Percentiles rank a stretch among this genome's conserved stretches.
Evolutionary conservation across 108 stramenopile genomes (phyloP).

Genomic region (Aureococcus anophagefferens): DNA sequence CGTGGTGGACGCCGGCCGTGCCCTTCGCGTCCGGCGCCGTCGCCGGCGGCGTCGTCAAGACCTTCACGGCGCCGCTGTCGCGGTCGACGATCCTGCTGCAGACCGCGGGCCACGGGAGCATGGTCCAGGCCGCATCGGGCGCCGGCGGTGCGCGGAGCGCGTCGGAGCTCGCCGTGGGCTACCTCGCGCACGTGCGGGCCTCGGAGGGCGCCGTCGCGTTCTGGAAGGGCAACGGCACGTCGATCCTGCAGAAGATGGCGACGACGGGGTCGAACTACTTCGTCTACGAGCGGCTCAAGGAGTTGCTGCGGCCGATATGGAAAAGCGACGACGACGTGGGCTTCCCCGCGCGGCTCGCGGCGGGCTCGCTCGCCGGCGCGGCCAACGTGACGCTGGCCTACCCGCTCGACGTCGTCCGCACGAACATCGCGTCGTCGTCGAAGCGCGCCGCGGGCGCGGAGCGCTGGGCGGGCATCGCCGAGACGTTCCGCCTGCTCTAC

Average conservation of each 20-base stretch:
- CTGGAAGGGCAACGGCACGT: not conserved
- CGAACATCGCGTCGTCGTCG: not conserved
- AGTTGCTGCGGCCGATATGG: not conserved
- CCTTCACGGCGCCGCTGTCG: not conserved
- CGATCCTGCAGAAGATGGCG: not conserved
- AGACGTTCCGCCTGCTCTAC: not conserved
- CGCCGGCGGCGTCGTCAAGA: not conserved
- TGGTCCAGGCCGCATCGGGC: too few relatives aligned
- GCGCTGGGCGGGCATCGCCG: not conserved
- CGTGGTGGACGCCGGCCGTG: not conserved
- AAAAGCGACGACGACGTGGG: not conserved
- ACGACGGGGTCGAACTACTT: conserved; percentile 1
- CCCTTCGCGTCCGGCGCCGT: not conserved
- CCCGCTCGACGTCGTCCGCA: not conserved
- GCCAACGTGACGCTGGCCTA: not conserved
- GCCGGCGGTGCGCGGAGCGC: too few relatives aligned
- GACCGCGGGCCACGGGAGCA: not conserved
- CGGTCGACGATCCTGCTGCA: not conserved
- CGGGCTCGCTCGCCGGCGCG: not conserved
- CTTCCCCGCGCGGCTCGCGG: not conserved
- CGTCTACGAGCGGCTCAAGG: not conserved
- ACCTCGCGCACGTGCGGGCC: not conserved
- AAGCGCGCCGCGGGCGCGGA: not conserved
- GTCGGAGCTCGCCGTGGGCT: not conserved
- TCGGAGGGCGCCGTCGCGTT: not conserved